These are phyloP conservation scores for Pseudogymnoascus sp. DNA, from an alignment of 2,329 filamentous ascomycete genomes.

Conservation along the genomic window DNA sequence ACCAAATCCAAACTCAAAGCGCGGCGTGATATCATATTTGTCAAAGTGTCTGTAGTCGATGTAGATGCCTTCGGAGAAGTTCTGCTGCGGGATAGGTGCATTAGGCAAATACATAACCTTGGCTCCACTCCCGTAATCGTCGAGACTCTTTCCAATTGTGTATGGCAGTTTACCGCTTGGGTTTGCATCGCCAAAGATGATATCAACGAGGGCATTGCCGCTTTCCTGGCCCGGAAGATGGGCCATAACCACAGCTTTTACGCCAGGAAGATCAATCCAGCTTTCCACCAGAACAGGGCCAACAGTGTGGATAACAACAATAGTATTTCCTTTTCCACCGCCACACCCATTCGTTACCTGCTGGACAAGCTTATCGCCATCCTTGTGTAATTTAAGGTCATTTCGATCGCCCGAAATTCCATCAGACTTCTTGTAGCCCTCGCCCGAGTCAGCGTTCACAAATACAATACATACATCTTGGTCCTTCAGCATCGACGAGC, in stretches of 20 bases:
- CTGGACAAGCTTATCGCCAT: constrained; percentile 65
- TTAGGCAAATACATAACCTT: constrained; percentile 63
- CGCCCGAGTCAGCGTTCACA: constrained; percentile 73
- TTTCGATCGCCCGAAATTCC: constrained; percentile 72
- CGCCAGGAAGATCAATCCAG: constrained; percentile 67
- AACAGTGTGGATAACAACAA: constrained; percentile 83
- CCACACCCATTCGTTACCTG: constrained; percentile 61
- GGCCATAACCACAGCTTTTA: constrained; percentile 74
- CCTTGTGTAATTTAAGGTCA: constrained; percentile 64
- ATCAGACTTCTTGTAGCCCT: constrained; percentile 59
- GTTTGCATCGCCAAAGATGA: constrained; percentile 70
- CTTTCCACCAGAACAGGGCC: constrained; percentile 72
- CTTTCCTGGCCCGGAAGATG: constrained; percentile 83
- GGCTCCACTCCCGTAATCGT: constrained; percentile 67
- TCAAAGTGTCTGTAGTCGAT: constrained; percentile 90
- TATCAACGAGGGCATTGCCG: constrained; percentile 69
- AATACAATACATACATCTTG: constrained; percentile 82
- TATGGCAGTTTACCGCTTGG: constrained; percentile 80
- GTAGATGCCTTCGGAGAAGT: constrained; percentile 74
- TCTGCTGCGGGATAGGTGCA: constrained; percentile 72
- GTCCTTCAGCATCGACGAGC: constrained; percentile 28
- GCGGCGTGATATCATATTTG: constrained; percentile 61
- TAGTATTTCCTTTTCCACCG: constrained; percentile 52
- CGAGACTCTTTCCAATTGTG: constrained; percentile 65
- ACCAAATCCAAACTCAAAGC: constrained; percentile 80